Base-by-base conservation (phyloP, 768 basidiomycete species). In the Amanita pallidorosea region DNA sequence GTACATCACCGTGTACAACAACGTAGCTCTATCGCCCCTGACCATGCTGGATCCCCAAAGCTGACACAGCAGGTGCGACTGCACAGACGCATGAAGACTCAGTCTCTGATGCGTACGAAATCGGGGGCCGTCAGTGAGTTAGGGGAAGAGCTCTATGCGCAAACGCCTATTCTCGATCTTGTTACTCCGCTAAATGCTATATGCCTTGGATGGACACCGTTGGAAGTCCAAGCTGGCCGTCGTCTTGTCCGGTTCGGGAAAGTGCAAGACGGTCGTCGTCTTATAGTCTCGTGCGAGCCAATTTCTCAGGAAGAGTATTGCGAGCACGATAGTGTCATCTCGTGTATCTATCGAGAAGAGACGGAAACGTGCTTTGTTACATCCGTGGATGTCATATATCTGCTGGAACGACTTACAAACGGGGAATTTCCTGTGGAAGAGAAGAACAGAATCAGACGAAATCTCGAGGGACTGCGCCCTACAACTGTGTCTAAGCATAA, bases 381-480 rank as follows among this genome's bases (percentile, higher is more conserved):
- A 36, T 94, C 91, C 0, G 95, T 97, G 57, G 95, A 98, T 64
- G 84, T 95, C 65, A 93, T 98, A 60, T 89, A 85, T 63, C 76
- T 98, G 27, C 79, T 98, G 48, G 91, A 97, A 68, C 75, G 77
- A 2, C 70, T 79, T 42, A 75, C 76, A 36, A 81, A 82, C 55
- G 89, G 85, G 40, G 75, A 85, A 45, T 94, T 96, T 61, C 83
- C 83, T 27, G 87, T 96, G 44, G 92, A 96, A 66, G 95, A 97
- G 74, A 97, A 95, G 75, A 97, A 97, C 60, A 75, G 95, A 47
- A 95, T 97, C 58, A 74, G 95, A 55, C 77, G 94, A 51, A 98
- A 98, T 65, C 71, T 99, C 27, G 94, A 99, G 65, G 90, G 88
- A 22, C 85, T 96, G 61, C 76, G 83, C 47, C 95, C 95, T 1